Percentiles rank a stretch among this genome's conserved stretches.
These are phyloP conservation scores for Neckera pumila DNA, from an alignment of 225 moss, liverwort and hornwort genomes.

Conservation along the genomic window DNA sequence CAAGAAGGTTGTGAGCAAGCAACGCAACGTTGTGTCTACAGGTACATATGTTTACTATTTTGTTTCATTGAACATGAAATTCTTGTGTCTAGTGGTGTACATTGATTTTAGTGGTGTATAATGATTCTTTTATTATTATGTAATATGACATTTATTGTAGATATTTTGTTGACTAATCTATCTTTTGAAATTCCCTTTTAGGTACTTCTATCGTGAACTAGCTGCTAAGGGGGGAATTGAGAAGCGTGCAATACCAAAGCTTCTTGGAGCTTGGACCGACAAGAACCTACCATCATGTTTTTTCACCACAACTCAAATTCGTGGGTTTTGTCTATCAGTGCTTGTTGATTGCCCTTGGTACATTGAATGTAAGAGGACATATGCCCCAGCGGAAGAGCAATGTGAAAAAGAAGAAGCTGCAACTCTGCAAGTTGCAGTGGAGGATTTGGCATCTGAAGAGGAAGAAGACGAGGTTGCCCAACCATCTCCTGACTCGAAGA, in stretches of 20 bases:
- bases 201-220: background rate
- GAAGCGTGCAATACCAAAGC: too few relatives aligned
- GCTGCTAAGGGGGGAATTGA: background rate
- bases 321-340: background rate
- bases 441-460: background rate
- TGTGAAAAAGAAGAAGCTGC: background rate
- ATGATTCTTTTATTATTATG: too few relatives aligned
- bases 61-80: rapidly evolving
- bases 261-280: too few relatives aligned
- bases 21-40: background rate
- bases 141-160: too few relatives aligned
- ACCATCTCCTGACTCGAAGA: too few relatives aligned
- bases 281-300: too few relatives aligned
- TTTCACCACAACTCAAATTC: too few relatives aligned
- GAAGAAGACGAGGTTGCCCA: background rate
- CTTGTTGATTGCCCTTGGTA: background rate
- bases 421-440: rapidly evolving
- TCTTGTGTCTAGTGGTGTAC: rapidly evolving
- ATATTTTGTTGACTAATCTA: too few relatives aligned
- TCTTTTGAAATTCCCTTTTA: rapidly evolving
- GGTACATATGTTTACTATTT: background rate
- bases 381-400: background rate
- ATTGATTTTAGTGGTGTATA: background rate
- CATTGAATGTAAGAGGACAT: background rate
- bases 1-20: background rate